Base-by-base conservation (phyloP, 208 protist species). In the Phytomonas francai region DNA sequence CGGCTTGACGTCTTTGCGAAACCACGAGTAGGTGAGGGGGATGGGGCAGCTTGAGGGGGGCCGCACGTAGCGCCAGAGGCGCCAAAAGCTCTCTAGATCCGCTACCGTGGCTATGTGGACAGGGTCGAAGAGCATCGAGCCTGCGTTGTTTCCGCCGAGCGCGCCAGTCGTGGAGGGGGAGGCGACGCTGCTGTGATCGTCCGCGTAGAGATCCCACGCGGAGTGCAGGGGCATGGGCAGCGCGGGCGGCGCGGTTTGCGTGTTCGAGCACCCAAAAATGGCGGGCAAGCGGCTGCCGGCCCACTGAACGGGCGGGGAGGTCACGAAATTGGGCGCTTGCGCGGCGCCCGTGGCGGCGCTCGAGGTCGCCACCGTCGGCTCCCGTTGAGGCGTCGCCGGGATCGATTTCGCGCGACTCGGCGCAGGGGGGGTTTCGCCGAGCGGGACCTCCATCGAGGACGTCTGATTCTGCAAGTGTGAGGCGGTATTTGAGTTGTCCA, bases 11-110 rank as follows among this genome's bases (percentile, higher is more conserved):
- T 90, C 80, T 28, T 89, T 80, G 33, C 89, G 81, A 76, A 95
- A 95, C 81, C 82, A 95, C 62, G 82, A 85, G 79, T 95, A 95
- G 22, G 89, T 95, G 76, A 83, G 92, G 59, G 84, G 68, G 0
- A 76, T 75, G 28, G 78, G 59, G 69, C 84, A 76, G 8, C 72
- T 66, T n/a, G 86, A 91, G 27, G 86, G 84, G 3, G 89, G 70
- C 27, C 85, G 78, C 51, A 87, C 65, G 70, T 85, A 88, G 22
- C 89, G 73, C 87, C 86, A 92, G 19, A 95, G 76, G 0, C 85
- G 82, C 89, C 89, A 95, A 74, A 95, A 92, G 30, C 64, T 71
- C 74, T 87, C 86, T 63, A 95, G 70, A 54, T 92, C 86, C 12
- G 71, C 72, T 31, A 92, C 89, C 54, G 78, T 76, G n/a, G 81